Evolutionary conservation across 78 protist species (phyloP).

Genomic region (Anaeramoeba flamelloides): DNA sequence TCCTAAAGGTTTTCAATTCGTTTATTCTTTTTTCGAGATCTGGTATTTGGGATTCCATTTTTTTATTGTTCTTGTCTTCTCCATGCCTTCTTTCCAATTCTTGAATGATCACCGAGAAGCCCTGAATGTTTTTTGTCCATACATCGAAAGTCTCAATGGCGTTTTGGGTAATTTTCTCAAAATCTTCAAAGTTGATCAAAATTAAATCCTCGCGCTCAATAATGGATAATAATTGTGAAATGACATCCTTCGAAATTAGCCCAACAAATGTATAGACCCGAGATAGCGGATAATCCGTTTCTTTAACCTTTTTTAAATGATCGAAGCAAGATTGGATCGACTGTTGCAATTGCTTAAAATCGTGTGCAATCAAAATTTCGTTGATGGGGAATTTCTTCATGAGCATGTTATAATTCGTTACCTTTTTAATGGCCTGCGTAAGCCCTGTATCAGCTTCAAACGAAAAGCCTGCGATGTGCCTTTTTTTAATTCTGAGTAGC

Average conservation of each 20-base stretch:
- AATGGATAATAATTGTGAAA: slow-evolving; percentile 18
- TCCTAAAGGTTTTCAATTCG: slow-evolving; percentile 27
- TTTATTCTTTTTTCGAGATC: neutral
- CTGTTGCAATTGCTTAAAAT: slow-evolving; percentile 17
- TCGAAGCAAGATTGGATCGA: slow-evolving; percentile 26
- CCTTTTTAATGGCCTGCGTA: slow-evolving; percentile 20
- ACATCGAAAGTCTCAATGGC: slow-evolving; percentile 21
- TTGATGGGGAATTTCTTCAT: slow-evolving; percentile 47
- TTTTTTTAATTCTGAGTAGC: neutral
- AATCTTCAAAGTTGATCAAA: slow-evolving; percentile 29
- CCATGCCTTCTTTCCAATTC: slow-evolving; percentile 16
- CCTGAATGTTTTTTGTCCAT: slow-evolving; percentile 30
- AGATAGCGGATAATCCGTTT: slow-evolving; percentile 16
- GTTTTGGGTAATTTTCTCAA: slow-evolving; percentile 13
- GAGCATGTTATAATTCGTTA: slow-evolving; percentile 25
- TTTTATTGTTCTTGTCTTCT: neutral
- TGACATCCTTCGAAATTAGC: slow-evolving; percentile 40
- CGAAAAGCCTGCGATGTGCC: neutral
- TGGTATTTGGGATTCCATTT: slow-evolving; percentile 8
- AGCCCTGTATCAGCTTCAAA: slow-evolving; percentile 45
- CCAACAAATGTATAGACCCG: slow-evolving; percentile 25
- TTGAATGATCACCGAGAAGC: slow-evolving; percentile 21
- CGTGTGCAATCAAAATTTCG: slow-evolving; percentile 29
- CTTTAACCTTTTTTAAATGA: slow-evolving; percentile 29
- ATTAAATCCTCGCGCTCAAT: slow-evolving; percentile 19